Evolutionary conservation across 306 rosid species (phyloP).

Genomic region (Vigna radiata): DNA sequence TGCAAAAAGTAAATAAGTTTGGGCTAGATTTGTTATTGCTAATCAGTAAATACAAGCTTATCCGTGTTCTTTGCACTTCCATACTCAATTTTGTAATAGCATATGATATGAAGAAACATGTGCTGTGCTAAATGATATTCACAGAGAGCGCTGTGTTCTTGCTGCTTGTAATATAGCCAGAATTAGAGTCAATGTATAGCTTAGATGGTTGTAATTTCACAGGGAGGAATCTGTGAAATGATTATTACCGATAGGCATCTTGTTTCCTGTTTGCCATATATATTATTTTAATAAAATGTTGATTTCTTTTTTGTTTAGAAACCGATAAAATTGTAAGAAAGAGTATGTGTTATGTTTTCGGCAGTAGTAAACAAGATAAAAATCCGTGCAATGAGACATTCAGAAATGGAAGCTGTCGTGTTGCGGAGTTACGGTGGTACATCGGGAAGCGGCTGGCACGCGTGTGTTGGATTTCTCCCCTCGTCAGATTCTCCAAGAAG

Average conservation of each 20-base stretch:
- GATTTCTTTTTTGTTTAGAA: neutral
- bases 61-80: conserved; percentile 22
- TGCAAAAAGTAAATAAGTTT: conserved; percentile 36
- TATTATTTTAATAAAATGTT: neutral
- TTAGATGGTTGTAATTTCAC: conserved; percentile 39
- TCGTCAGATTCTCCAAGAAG: no score
- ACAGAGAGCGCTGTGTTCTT: conserved; percentile 44
- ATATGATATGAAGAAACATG: neutral
- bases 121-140: conserved; percentile 45
- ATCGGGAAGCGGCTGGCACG: no score
- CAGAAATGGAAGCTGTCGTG: no score
- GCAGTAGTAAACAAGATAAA: no score
- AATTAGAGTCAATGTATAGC: conserved; percentile 51
- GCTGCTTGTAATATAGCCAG: conserved; percentile 63
- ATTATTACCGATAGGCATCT: conserved; percentile 9
- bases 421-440: no score
- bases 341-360: no score
- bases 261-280: conserved; percentile 24
- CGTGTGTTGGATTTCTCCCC: no score
- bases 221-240: conserved; percentile 26
- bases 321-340: neutral
- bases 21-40: conserved; percentile 43
- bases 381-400: no score
- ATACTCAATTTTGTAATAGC: neutral
- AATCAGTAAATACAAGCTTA: conserved; percentile 41